Evolutionary conservation across 345 rosid genomes (phyloP), one percentile per base, ranked within the genome.

Genomic region (Bretschneidera sinensis): DNA sequence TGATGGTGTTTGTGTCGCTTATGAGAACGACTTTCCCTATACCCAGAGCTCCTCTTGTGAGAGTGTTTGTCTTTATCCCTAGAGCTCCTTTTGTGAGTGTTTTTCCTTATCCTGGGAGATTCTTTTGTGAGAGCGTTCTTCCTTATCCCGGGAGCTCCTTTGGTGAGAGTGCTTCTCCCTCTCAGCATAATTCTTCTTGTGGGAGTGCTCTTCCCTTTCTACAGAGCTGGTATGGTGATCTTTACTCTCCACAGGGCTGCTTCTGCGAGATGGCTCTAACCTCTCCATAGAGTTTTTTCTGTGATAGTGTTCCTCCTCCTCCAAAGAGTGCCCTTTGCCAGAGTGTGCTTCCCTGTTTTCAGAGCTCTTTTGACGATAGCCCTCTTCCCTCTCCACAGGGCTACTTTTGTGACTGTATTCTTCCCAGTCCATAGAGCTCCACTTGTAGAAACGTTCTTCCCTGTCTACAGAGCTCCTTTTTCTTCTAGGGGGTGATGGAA

Each of bases 401-500:
- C 67, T 57, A 8, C 65, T 77, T 67, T 69, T 68, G 45, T 57
- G 67, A 57, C 51, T 24, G 15, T 54, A 68, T 57, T 71, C 76
- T 54, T 73, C 83, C 71, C 33, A 68, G 31, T 71, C 81, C 8
- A 25, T 33, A 39, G 75, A 68, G 20, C n/a, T n/a, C n/a, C n/a
- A n/a, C n/a, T n/a, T n/a, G n/a, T n/a, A n/a, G n/a, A n/a, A n/a
- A n/a, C n/a, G n/a, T n/a, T n/a, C n/a, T n/a, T n/a, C n/a, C n/a
- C n/a, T n/a, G n/a, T n/a, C n/a, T n/a, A n/a, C n/a, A n/a, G n/a
- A n/a, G n/a, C 74, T 79, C 61, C 54, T 63, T 66, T 62, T 81
- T 76, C 83, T 85, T 83, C 84, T 75, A 13, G 96, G 99, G 6
- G 90, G 97, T 52, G 96, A 86, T 2, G 99, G 99, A 55, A 84